Evolutionary conservation across 1,139 yeast genomes (phyloP), one percentile per base, ranked within the genome.

Genomic region (Taphrina confusa): DNA sequence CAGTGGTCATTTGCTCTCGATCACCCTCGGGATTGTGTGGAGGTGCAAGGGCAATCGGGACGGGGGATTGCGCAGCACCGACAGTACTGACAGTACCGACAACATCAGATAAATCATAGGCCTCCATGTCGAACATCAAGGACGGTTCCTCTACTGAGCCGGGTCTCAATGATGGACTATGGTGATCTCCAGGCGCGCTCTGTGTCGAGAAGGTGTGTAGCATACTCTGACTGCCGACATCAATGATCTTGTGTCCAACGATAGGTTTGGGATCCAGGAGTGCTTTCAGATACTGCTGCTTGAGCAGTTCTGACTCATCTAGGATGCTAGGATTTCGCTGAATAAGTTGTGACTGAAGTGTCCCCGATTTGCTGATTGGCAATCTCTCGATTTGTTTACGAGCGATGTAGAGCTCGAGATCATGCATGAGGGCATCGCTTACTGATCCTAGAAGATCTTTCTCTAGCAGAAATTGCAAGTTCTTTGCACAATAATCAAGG

Each of bases 401-500:
- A 50, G 67, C 67, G 63, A 69, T 67, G 45, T 69, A 68, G 61
- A 60, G 66, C 64, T 73, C 78, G 25, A 73, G 60, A 52, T 63
- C 64, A 51, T 65, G 63, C 76, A 75, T 72, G 22, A 71, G 61
- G 1, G 69, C 65, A 12, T 67, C 51, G 56, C 68, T 69, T 64
- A 74, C 67, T 64, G 69, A 65, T 16, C 64, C 63, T 61, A 69
- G 61, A 42, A 66, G 67, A 64, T 70, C 69, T 65, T 85, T 87
- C 62, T 82, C 80, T 49, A 89, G 73, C 23, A 87, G 70, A 3
- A 82, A 70, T 40, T 84, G 90, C 63, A 87, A 72, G 68, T 89
- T 88, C 65, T 81, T 79, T 66, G 80, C 82, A 14, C 88, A 76
- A 65, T 80, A 87, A 83, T 88, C 83, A 40, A 85, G 74, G 68